Evolutionary conservation across 306 rosid genomes (phyloP).

Genomic region (Quercus parvula): DNA sequence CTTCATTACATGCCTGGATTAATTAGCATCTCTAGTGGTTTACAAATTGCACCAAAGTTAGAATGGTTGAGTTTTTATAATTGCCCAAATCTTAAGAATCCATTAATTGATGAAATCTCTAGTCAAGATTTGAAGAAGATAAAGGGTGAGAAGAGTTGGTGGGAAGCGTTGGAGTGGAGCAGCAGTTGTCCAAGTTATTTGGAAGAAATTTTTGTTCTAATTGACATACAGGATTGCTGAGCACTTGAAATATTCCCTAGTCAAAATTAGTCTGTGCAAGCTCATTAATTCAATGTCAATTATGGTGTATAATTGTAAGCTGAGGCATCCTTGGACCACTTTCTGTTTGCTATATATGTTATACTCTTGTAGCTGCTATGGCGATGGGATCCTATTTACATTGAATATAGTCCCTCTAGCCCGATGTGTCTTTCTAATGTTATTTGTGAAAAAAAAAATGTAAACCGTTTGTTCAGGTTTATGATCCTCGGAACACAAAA

Average conservation of each 20-base stretch:
- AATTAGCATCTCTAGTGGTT: too few species aligned
- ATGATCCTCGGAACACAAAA: too few species aligned
- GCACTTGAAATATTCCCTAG: not conserved
- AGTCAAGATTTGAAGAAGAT: not conserved
- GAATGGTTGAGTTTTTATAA: too few species aligned
- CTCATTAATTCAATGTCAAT: too few species aligned
- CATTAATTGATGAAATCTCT: not conserved
- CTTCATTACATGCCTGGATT: too few species aligned
- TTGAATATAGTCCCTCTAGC: too few species aligned
- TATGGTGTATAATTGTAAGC: not conserved
- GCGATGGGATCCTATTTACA: not conserved
- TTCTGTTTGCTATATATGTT: not conserved
- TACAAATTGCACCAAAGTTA: too few species aligned
- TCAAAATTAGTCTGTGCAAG: not conserved
- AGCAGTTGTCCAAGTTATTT: not conserved
- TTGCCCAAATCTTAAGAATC: not conserved
- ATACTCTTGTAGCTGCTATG: not conserved
- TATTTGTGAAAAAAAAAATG: too few species aligned
- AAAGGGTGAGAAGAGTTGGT: conserved; percentile 19
- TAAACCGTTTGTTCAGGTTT: too few species aligned
- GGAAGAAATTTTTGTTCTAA: not conserved
- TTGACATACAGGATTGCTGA: not conserved
- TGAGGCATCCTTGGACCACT: not conserved
- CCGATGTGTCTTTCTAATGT: too few species aligned
- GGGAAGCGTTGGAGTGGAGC: conserved; percentile 7